A percentile compares a stretch with the other conserved stretches of the same genome.
phyloP scores from a whole-genome alignment of 768 basidiomycete genomes.

The Boletus rufocinnamomeus region DNA sequence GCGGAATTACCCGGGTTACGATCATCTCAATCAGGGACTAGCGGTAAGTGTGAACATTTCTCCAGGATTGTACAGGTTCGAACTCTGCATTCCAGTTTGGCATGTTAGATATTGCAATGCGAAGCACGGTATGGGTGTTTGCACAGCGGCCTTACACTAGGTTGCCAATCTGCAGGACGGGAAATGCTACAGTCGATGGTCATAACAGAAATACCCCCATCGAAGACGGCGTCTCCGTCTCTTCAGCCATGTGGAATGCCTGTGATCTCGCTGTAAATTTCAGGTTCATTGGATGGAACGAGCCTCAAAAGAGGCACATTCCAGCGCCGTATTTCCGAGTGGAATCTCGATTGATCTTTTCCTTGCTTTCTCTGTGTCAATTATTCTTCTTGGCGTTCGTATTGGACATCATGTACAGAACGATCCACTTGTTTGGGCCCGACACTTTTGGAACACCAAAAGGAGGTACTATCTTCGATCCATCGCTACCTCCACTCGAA shows the following conservation, averaged over 20 bases:
- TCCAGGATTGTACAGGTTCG: neutral
- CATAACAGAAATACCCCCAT: neutral
- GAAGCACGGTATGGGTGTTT: constrained; percentile 27
- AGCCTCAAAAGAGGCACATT: constrained; percentile 13
- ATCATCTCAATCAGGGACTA: constrained; percentile 24
- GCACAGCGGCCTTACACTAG: constrained; percentile 15
- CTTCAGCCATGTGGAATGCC: constrained; percentile 30
- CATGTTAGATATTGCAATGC: constrained; percentile 31
- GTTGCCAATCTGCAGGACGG: constrained; percentile 5
- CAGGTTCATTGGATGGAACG: constrained; percentile 32
- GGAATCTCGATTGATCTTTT: constrained; percentile 23
- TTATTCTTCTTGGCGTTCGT: constrained; percentile 2
- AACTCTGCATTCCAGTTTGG: constrained; percentile 13
- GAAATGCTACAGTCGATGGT: neutral
- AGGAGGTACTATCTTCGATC: constrained; percentile 42
- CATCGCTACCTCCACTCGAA: constrained; percentile 33
- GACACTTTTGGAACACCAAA: constrained; percentile 37
- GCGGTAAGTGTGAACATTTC: constrained; percentile 13
- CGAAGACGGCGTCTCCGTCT: constrained; percentile 5
- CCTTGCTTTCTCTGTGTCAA: constrained; percentile 18
- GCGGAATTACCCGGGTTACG: constrained; percentile 9
- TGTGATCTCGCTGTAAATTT: constrained; percentile 29
- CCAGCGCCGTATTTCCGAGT: constrained; percentile 16
- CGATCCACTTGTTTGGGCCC: constrained; percentile 36
- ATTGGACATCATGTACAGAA: constrained; percentile 7